Base-by-base conservation (phyloP, 169 alveolate species). In the Eimeria praecox region DNA sequence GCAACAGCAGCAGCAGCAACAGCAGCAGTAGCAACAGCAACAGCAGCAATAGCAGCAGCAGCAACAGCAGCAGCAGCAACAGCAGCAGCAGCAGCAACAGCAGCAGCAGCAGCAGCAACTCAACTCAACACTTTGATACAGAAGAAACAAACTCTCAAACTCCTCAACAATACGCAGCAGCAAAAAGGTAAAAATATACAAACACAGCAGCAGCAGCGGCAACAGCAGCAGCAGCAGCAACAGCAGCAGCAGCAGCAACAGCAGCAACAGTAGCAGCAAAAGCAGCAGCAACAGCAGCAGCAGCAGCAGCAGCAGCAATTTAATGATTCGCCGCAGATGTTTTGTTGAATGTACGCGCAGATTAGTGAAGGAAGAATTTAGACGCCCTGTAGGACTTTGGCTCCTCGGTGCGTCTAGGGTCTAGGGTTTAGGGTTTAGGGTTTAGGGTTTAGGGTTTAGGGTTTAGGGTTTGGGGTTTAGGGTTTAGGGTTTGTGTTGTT, bases 391-490 rank as follows among this genome's bases (percentile, higher is more conserved):
- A 22, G 90, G 90, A 0, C 42, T 38, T 40, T 80, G 90, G 90
- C 44, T 80, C 12, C 69, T 80, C 44, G 90, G 71, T 80, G n/a
- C n/a, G n/a, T n/a, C n/a, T n/a, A n/a, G n/a, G 66, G 66, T 56
- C 20, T 56, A 56, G 66, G 66, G 66, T 56, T 56, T 56, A 56
- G 66, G 66, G 66, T 12, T 56, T 12, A 12, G 66, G 66, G 80
- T 14, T 69, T 22, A 69, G 80, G 80, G 80, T 69, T 69, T 69
- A 69, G 80, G 80, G 80, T 69, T 69, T 69, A 69, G 80, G 80
- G 80, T 69, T 69, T 69, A 69, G 80, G n/a, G 80, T 69, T 69
- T 69, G 12, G 27, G 12, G 66, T 56, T 56, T 56, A 56, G 66
- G 66, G 66, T 56, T 12, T n/a, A n/a, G n/a, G n/a, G n/a, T n/a